Percentiles rank a stretch among this genome's conserved stretches.
Conservation (phyloP, 768 basidiomycete species). For the Naganishia vishniacii region DNA sequence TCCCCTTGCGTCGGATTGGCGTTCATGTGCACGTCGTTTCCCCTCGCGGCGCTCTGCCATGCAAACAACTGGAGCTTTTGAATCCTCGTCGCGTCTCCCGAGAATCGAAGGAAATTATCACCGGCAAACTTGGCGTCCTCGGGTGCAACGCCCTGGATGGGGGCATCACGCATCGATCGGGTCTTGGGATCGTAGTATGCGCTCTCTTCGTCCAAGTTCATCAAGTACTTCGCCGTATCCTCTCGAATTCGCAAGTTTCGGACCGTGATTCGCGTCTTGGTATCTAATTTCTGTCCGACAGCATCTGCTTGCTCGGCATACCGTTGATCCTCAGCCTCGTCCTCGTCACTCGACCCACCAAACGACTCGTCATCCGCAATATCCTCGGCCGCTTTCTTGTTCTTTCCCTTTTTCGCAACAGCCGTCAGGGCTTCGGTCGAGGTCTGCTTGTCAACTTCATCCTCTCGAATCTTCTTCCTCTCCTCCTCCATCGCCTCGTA, state of each 20-base stretch:
- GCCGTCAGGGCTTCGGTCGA: constrained; percentile 77
- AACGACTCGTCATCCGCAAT: constrained; percentile 66
- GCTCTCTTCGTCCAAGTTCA: constrained; percentile 88
- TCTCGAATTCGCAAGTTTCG: constrained; percentile 97
- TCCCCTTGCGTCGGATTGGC: constrained; percentile 95
- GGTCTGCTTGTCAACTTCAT: constrained; percentile 95
- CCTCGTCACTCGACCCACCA: constrained; percentile 70
- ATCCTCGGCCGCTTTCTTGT: constrained; percentile 57
- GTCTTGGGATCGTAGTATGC: constrained; percentile 99
- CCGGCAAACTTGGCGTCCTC: constrained; percentile 67
- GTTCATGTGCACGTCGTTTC: constrained; percentile 90
- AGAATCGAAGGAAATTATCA: constrained; percentile 87
- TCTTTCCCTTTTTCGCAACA: constrained; percentile 76
- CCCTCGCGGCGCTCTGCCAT: constrained; percentile 87
- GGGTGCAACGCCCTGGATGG: constrained; percentile 55
- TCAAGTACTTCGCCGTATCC: constrained; percentile 97
- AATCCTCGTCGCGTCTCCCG: constrained; percentile 87
- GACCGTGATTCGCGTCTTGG: constrained; percentile 96
- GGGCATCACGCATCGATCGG: constrained; percentile 98
- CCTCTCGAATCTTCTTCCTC: constrained; percentile 82
- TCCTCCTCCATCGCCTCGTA: constrained; percentile 88
- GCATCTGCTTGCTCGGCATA: constrained; percentile 97
- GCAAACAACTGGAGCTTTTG: constrained; percentile 92
- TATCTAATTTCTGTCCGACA: constrained; percentile 95
- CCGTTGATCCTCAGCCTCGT: constrained; percentile 93